These are phyloP conservation scores for Termitomyces sp. DNA, from an alignment of 768 basidiomycete species.

Conservation along the genomic window DNA sequence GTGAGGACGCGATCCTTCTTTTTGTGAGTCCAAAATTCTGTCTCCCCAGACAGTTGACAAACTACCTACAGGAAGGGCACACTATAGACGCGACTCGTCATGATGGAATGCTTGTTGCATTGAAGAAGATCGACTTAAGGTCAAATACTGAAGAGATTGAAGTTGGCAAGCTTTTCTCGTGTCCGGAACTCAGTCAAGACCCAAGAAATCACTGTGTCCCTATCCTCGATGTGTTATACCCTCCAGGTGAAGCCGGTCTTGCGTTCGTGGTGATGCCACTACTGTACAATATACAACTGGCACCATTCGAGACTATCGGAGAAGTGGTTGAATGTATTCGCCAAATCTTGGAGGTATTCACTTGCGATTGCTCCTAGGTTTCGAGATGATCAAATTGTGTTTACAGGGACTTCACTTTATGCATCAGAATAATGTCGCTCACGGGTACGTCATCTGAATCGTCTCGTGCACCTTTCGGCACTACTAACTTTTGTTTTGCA, in stretches of 20 bases:
- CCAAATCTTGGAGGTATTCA: conserved; percentile 27
- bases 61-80: neutral
- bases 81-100: conserved; percentile 17
- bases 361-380: neutral
- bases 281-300: conserved; percentile 15
- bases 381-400: neutral
- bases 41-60: neutral
- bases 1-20: neutral
- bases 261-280: conserved; percentile 26
- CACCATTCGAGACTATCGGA: conserved; percentile 24
- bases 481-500: neutral
- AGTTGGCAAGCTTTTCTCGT: conserved; percentile 17
- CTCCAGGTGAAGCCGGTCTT: conserved; percentile 12
- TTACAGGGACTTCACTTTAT: conserved; percentile 28
- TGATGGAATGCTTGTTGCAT: conserved; percentile 16
- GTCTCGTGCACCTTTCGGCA: neutral
- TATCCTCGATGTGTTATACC: conserved; percentile 18
- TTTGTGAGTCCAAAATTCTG: neutral
- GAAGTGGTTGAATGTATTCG: conserved; percentile 25
- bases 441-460: conserved; percentile 7
- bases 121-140: conserved; percentile 16
- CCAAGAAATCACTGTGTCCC: conserved; percentile 28
- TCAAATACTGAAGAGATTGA: conserved; percentile 11
- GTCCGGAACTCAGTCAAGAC: conserved; percentile 12
- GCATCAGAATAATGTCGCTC: conserved; percentile 26